A percentile compares a stretch with the other conserved stretches of the same genome.
Evolutionary conservation across 179 eudicot genomes (phyloP).

Genomic region (Monotropa hypopitys): DNA sequence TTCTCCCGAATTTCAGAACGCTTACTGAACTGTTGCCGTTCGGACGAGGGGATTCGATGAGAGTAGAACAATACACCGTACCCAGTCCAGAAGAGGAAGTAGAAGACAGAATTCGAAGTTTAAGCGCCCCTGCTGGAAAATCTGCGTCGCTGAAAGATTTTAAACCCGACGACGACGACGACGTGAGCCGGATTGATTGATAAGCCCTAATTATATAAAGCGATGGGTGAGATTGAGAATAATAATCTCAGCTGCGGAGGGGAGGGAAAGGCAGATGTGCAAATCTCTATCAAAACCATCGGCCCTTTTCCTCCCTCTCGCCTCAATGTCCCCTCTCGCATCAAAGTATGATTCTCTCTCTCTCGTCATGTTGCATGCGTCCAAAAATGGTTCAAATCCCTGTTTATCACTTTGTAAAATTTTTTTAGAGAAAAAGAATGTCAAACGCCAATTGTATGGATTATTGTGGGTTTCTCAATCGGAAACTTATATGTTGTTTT

Average conservation of each 20-base stretch:
- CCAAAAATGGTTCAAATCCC: not conserved
- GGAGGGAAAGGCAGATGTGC: constrained; percentile 19
- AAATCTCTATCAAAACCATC: constrained; percentile 47
- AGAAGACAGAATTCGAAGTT: not conserved
- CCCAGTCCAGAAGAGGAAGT: not conserved
- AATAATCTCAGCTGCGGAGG: not conserved
- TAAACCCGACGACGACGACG: not conserved
- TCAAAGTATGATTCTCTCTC: constrained; percentile 33
- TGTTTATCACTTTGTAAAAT: not conserved
- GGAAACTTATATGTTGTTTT: not conserved
- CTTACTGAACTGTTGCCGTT: no score
- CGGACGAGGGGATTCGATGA: no score
- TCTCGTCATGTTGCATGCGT: not conserved
- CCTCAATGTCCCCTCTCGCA: constrained; percentile 40
- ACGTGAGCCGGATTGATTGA: not conserved
- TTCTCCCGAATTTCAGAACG: no score
- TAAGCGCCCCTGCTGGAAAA: not conserved
- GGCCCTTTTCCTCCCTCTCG: constrained; percentile 79
- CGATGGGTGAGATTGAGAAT: constrained; percentile 16
- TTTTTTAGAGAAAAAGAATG: not conserved
- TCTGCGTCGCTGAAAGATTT: not conserved
- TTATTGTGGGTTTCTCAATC: not conserved
- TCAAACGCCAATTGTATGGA: not conserved
- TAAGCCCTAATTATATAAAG: not conserved
- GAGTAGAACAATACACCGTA: no score